These are phyloP conservation scores for Suhomyces kilbournensis DNA, from an alignment of 805 yeast genomes.

Conservation along the genomic window DNA sequence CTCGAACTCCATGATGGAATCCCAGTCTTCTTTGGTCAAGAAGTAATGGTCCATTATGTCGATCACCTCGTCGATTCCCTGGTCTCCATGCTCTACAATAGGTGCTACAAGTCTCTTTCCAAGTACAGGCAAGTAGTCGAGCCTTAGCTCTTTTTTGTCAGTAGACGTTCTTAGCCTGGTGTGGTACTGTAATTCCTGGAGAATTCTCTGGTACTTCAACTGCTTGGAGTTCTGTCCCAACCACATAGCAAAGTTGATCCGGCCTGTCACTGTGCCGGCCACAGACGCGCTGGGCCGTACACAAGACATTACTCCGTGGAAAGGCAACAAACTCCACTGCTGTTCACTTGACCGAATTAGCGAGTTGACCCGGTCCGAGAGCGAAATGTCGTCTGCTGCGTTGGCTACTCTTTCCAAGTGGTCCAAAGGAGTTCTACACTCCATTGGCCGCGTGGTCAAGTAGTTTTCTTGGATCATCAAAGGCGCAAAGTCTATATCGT, in stretches of 20 bases:
- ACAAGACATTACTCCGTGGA: constrained; percentile 84
- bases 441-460: constrained; percentile 58
- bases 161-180: constrained; percentile 78
- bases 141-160: constrained; percentile 67
- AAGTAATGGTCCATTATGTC: constrained; percentile 80
- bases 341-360: constrained; percentile 88
- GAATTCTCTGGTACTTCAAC: constrained; percentile 69
- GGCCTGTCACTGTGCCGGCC: constrained; percentile 65
- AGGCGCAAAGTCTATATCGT: constrained; percentile 92
- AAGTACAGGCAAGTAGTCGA: constrained; percentile 70
- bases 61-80: constrained; percentile 65
- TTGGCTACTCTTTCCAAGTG: constrained; percentile 63
- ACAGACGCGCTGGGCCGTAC: constrained; percentile 74
- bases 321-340: constrained; percentile 89
- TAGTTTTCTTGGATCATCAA: constrained; percentile 96
- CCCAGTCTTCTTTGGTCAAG: constrained; percentile 91
- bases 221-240: constrained; percentile 86
- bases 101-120: constrained; percentile 58
- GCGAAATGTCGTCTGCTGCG: constrained; percentile 88
- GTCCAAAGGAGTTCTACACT: constrained; percentile 32
- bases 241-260: constrained; percentile 81
- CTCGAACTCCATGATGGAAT: constrained; percentile 75
- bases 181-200: constrained; percentile 88
- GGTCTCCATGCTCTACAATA: constrained; percentile 51
- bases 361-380: constrained; percentile 76